Conservation (phyloP, 768 basidiomycete species). For the Phanerochaete carnosa region DNA sequence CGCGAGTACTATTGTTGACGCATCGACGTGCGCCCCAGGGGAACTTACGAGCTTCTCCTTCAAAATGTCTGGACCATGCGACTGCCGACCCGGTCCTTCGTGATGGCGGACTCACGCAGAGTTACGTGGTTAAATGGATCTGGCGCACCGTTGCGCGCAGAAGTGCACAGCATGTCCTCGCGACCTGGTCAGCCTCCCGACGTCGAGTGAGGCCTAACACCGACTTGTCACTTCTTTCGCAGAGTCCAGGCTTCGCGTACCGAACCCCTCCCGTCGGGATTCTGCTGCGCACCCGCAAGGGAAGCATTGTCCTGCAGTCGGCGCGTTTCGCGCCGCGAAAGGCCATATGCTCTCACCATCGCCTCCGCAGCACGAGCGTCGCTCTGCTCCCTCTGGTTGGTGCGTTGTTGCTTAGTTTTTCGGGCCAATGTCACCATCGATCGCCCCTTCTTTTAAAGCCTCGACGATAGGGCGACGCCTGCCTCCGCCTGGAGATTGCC, state of each 20-base stretch:
- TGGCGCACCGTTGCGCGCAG: not conserved
- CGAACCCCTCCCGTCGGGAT: constrained; percentile 2
- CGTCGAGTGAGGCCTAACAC: not conserved
- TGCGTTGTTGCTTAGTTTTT: not conserved
- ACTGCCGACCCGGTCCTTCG: not conserved
- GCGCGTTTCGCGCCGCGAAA: constrained; percentile 5
- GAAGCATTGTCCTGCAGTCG: constrained; percentile 2
- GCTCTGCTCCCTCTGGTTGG: not conserved
- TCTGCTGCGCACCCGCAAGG: constrained; percentile 9
- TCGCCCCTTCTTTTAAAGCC: not conserved
- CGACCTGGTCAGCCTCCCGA: not conserved
- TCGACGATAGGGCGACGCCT: not conserved
- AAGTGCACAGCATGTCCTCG: not conserved
- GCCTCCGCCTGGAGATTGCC: not conserved
- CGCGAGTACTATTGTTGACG: constrained; percentile 5
- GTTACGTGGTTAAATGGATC: not conserved
- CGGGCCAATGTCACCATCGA: not conserved
- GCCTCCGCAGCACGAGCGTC: constrained; percentile 9
- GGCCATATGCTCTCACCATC: constrained; percentile 11
- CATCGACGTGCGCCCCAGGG: not conserved
- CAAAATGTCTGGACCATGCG: not conserved
- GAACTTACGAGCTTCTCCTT: not conserved
- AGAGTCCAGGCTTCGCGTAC: not conserved
- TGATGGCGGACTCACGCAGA: not conserved
- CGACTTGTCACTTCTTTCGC: not conserved